A percentile compares a stretch with the other conserved stretches of the same genome.
Evolutionary conservation across 2,329 filamentous ascomycete species (phyloP).

Genomic region (Teratosphaeria pseudoeucalypti): DNA sequence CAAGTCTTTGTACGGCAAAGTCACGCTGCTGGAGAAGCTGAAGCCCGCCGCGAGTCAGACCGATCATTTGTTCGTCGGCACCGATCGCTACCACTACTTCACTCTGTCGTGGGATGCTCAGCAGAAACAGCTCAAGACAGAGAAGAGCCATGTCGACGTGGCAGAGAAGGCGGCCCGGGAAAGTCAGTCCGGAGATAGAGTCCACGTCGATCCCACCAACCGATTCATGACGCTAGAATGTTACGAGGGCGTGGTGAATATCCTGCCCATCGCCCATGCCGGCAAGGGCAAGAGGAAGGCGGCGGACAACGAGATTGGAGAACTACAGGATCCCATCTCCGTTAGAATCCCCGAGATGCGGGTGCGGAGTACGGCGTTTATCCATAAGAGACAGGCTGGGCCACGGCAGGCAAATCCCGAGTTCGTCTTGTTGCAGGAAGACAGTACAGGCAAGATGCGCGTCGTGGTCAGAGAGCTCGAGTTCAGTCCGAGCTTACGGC

Average conservation of each 20-base stretch:
- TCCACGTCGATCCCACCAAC: conserved; percentile 71
- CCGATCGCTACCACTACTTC: conserved; percentile 83
- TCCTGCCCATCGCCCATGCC: conserved; percentile 49
- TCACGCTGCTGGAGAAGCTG: conserved; percentile 74
- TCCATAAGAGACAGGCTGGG: conserved; percentile 41
- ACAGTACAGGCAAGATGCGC: conserved; percentile 44
- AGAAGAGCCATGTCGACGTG: conserved; percentile 50
- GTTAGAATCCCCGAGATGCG: conserved; percentile 57
- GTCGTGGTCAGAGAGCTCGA: conserved; percentile 47
- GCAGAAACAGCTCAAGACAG: conserved; percentile 42
- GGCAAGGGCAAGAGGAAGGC: conserved; percentile 37
- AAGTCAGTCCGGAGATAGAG: conserved; percentile 72
- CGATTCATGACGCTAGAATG: conserved; percentile 56
- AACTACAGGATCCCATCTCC: conserved; percentile 51
- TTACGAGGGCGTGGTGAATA: conserved; percentile 57
- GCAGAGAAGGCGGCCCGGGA: conserved; percentile 55
- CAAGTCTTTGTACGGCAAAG: conserved; percentile 69
- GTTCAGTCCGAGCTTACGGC: conserved; percentile 36
- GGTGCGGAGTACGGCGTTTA: conserved; percentile 55
- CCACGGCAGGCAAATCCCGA: conserved; percentile 42
- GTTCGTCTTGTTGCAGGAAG: conserved; percentile 55
- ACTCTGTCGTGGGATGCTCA: conserved; percentile 70
- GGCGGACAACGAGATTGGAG: conserved; percentile 40
- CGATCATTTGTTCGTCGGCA: conserved; percentile 86
- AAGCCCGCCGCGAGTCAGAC: conserved; percentile 62